Evolutionary conservation across 768 basidiomycete genomes (phyloP).

Genomic region (Strobilomyces confusus): DNA sequence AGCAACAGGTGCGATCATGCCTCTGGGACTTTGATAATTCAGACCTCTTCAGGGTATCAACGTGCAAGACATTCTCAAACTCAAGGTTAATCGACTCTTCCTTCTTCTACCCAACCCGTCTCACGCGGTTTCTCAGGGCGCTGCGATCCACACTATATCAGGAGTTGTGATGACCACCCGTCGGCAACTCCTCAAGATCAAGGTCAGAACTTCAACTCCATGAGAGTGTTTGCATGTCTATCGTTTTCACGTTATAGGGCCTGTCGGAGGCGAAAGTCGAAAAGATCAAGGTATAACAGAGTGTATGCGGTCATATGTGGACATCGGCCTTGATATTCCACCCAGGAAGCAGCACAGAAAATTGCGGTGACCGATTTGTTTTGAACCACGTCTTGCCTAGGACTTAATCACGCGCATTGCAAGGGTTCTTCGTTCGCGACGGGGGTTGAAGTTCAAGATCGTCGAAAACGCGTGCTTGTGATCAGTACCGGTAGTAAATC

Average conservation of each 20-base stretch:
- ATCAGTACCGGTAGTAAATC: slow-evolving; percentile 93
- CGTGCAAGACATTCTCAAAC: slow-evolving; percentile 90
- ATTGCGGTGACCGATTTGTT: slow-evolving; percentile 51
- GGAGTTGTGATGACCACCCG: slow-evolving; percentile 91
- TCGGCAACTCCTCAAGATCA: slow-evolving; percentile 88
- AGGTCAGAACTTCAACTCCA: slow-evolving; percentile 45
- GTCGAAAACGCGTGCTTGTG: slow-evolving; percentile 69
- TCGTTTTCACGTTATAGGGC: slow-evolving; percentile 47
- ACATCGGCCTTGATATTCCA: background rate
- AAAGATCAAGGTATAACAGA: slow-evolving; percentile 73
- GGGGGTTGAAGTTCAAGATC: slow-evolving; percentile 87
- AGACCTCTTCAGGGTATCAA: slow-evolving; percentile 72
- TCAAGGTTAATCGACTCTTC: slow-evolving; percentile 54
- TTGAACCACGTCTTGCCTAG: background rate
- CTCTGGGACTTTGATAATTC: slow-evolving; percentile 3
- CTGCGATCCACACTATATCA: slow-evolving; percentile 79
- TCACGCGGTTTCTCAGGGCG: slow-evolving; percentile 42
- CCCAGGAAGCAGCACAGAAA: slow-evolving; percentile 85
- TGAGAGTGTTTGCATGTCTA: background rate
- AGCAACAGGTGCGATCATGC: slow-evolving; percentile 58
- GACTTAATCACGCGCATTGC: background rate
- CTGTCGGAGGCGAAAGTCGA: slow-evolving; percentile 98
- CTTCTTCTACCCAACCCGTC: background rate
- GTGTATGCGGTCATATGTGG: slow-evolving; percentile 13
- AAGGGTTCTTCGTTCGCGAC: slow-evolving; percentile 92